Evolutionary conservation across 2,329 filamentous ascomycete genomes (phyloP).

Genomic region (Verruconis gallopava): DNA sequence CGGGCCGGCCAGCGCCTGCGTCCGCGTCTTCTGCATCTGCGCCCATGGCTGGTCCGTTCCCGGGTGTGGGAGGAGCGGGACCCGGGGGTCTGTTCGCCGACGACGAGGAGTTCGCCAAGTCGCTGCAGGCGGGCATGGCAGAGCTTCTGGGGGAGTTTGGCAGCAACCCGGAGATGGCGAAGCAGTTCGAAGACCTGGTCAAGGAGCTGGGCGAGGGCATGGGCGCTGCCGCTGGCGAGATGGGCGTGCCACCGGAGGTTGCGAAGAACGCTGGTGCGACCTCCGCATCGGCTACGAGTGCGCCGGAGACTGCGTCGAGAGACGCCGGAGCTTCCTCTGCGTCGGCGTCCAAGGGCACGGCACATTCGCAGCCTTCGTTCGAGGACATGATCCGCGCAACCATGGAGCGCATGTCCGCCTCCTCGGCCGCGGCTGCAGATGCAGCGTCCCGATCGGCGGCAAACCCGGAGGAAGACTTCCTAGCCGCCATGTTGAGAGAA

Average conservation of each 20-base stretch:
- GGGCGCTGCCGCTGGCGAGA: slow-evolving; percentile 20
- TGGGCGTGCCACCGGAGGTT: slow-evolving; percentile 17
- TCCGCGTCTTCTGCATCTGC: slow-evolving; percentile 26
- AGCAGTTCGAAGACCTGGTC: slow-evolving; percentile 66
- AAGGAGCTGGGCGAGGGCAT: slow-evolving; percentile 53
- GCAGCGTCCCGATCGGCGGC: slow-evolving; percentile 37
- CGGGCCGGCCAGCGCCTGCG: slow-evolving; percentile 16
- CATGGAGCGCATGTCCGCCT: slow-evolving; percentile 94
- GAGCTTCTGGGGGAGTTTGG: slow-evolving; percentile 63
- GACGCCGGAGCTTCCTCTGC: slow-evolving; percentile 16
- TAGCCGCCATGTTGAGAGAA: slow-evolving; percentile 86
- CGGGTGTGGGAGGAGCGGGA: slow-evolving; percentile 9
- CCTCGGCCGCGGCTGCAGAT: slow-evolving; percentile 57
- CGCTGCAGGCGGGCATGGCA: slow-evolving; percentile 85
- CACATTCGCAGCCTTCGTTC: slow-evolving; percentile 52
- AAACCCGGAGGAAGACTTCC: slow-evolving; percentile 51
- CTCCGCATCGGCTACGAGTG: slow-evolving; percentile 9
- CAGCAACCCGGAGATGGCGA: slow-evolving; percentile 51
- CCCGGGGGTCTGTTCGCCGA: slow-evolving; percentile 12
- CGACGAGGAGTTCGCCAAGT: slow-evolving; percentile 71
- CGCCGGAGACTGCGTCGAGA: slow-evolving; percentile 11
- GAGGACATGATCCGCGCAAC: slow-evolving; percentile 86
- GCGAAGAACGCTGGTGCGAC: not conserved
- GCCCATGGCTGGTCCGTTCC: too few species aligned
- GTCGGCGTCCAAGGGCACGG: slow-evolving; percentile 7